These are phyloP conservation scores for Citeromyces nyonsensis DNA, from an alignment of 805 yeast species.

Conservation along the genomic window DNA sequence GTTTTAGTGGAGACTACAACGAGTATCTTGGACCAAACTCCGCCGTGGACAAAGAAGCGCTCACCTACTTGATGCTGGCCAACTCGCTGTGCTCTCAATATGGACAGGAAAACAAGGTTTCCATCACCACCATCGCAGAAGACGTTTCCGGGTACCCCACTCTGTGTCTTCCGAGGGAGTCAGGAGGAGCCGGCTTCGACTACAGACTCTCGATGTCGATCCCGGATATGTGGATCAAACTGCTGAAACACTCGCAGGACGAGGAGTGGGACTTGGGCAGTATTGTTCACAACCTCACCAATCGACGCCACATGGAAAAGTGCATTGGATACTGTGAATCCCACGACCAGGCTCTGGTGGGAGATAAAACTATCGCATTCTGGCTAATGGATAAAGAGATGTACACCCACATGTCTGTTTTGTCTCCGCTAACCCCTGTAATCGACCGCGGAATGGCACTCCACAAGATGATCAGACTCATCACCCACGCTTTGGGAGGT, in stretches of 20 bases:
- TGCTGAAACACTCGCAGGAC: slow-evolving; percentile 68
- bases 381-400: slow-evolving; percentile 98
- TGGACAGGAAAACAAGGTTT: slow-evolving; percentile 17
- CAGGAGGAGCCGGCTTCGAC: slow-evolving; percentile 90
- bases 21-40: slow-evolving; percentile 72
- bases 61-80: slow-evolving; percentile 82
- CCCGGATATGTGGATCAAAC: slow-evolving; percentile 98
- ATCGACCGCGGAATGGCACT: slow-evolving; percentile 83
- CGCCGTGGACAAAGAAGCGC: slow-evolving; percentile 76
- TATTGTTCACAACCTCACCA: slow-evolving; percentile 73
- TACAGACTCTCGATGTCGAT: slow-evolving; percentile 92
- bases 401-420: slow-evolving; percentile 87
- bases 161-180: slow-evolving; percentile 52
- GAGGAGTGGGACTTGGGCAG: slow-evolving; percentile 87
- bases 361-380: slow-evolving; percentile 91
- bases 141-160: slow-evolving; percentile 98
- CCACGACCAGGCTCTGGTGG: slow-evolving; percentile 95
- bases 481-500: slow-evolving; percentile 89
- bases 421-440: slow-evolving; percentile 59
- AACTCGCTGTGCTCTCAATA: slow-evolving; percentile 55
- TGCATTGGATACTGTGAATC: slow-evolving; percentile 90
- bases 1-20: slow-evolving; percentile 83
- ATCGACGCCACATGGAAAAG: slow-evolving; percentile 76
- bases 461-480: slow-evolving; percentile 79
- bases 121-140: slow-evolving; percentile 72